Conservation (phyloP, 208 protist species). For the Leishmania arabica region DNA sequence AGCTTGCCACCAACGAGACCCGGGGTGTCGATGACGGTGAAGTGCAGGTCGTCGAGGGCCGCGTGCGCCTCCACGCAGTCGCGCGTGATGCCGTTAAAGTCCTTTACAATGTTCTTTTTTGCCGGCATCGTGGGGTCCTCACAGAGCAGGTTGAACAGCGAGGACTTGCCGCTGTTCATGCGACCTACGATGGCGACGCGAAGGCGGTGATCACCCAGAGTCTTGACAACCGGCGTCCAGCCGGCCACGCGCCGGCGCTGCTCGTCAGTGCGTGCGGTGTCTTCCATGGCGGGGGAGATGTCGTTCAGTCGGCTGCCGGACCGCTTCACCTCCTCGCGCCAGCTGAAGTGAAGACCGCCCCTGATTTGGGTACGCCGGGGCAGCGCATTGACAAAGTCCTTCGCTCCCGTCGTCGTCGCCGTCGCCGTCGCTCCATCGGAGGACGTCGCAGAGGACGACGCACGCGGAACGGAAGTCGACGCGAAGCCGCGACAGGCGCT, state of each 20-base stretch:
- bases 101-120: conserved; percentile 74
- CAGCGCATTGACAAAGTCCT: conserved; percentile 27
- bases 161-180: conserved; percentile 92
- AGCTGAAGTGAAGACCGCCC: conserved; percentile 53
- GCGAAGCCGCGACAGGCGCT: conserved; percentile 2
- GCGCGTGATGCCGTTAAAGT: conserved; percentile 89
- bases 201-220: conserved; percentile 80
- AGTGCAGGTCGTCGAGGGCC: conserved; percentile 71
- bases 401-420: background rate
- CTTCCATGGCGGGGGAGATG: conserved; percentile 72
- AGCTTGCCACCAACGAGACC: conserved; percentile 75
- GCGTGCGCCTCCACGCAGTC: conserved; percentile 84
- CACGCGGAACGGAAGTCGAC: background rate
- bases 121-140: conserved; percentile 60
- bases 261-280: conserved; percentile 60
- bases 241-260: conserved; percentile 75
- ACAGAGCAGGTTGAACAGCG: conserved; percentile 89
- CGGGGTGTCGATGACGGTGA: conserved; percentile 92
- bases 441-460: background rate
- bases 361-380: conserved; percentile 59
- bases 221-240: conserved; percentile 83
- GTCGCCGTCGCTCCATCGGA: background rate
- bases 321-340: conserved; percentile 59
- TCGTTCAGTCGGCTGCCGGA: conserved; percentile 70
- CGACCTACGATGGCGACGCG: conserved; percentile 87